phyloP scores from a whole-genome alignment of 164 flowering plant species.

The Taxillus chinensis region DNA sequence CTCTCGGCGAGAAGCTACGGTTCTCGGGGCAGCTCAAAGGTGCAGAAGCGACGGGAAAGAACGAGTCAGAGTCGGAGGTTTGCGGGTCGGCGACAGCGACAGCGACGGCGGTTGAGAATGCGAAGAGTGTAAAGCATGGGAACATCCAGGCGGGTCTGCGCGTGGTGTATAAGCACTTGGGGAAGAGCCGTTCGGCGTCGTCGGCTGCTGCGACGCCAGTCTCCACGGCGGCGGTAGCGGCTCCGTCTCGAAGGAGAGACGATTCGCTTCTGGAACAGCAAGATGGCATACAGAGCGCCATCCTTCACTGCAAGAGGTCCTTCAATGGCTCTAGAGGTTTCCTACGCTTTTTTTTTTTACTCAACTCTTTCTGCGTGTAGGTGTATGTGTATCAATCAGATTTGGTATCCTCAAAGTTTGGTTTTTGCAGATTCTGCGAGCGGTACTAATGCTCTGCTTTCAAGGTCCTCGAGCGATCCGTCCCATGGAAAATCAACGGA shows the following conservation, averaged over 20 bases:
- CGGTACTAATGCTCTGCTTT: constrained; percentile 8
- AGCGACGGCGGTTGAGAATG: constrained; percentile 7
- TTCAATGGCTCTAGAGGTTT: constrained; percentile 61
- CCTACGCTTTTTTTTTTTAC: background rate
- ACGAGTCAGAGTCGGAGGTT: constrained; percentile 1
- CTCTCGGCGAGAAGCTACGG: constrained; percentile 45
- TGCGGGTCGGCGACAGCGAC: background rate
- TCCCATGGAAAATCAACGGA: constrained; percentile 18
- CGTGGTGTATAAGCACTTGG: constrained; percentile 62
- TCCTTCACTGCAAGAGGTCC: constrained; percentile 81
- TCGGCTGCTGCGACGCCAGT: constrained; percentile 39
- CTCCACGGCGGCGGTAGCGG: constrained; percentile 6
- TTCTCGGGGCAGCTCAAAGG: constrained; percentile 33
- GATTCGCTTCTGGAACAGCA: constrained; percentile 80
- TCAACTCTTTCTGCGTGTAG: background rate
- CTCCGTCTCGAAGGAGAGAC: constrained; percentile 34
- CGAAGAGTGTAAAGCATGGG: constrained; percentile 22
- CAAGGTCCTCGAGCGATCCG: constrained; percentile 35
- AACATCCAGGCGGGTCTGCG: constrained; percentile 43
- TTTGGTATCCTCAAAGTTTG: no score
- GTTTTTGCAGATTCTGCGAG: constrained; percentile 24
- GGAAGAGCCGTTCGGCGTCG: constrained; percentile 69
- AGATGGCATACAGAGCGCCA: constrained; percentile 89
- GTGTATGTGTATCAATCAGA: no score
- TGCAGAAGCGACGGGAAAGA: constrained; percentile 6